Conservation (phyloP, 2,329 filamentous ascomycete species). For the Colletotrichum sublineola region DNA sequence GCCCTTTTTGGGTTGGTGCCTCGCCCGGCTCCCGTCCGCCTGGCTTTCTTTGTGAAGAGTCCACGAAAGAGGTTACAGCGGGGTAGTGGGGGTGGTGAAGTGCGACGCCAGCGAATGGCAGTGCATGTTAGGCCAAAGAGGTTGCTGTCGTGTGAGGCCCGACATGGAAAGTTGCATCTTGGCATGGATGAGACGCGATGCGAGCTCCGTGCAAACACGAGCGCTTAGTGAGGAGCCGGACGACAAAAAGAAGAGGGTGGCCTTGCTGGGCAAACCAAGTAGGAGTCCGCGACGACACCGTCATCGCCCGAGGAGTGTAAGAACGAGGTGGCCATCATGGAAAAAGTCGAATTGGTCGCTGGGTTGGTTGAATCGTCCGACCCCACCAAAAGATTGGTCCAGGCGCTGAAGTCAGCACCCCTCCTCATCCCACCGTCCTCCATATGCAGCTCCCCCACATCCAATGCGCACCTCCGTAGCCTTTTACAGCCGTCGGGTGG, state of each 20-base stretch:
- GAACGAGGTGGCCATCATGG: not conserved
- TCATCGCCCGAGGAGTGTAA: conserved; percentile 14
- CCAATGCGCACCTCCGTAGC: not conserved
- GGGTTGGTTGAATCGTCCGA: conserved; percentile 7
- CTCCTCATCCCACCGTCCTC: not conserved
- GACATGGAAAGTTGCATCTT: conserved; percentile 15
- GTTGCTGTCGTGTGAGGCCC: conserved; percentile 22
- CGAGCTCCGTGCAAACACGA: not conserved
- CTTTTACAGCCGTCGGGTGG: conserved; percentile 17
- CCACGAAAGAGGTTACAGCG: conserved; percentile 33
- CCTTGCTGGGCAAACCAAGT: not conserved
- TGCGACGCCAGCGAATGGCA: conserved; percentile 22
- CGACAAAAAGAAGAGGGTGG: not conserved
- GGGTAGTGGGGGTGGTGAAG: conserved; percentile 34
- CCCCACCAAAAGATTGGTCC: conserved; percentile 22
- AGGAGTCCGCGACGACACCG: conserved; percentile 7
- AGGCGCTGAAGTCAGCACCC: conserved; percentile 25
- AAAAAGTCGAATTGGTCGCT: not conserved
- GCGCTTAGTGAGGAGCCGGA: not conserved
- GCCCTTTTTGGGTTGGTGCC: conserved; percentile 14
- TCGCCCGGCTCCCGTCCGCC: not conserved
- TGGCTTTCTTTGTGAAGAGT: conserved; percentile 25
- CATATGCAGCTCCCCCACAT: conserved; percentile 29
- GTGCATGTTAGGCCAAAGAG: not conserved
- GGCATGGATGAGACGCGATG: not conserved